Base-by-base conservation (phyloP, 176 grass and related monocot genomes). In the Puya raimondii region DNA sequence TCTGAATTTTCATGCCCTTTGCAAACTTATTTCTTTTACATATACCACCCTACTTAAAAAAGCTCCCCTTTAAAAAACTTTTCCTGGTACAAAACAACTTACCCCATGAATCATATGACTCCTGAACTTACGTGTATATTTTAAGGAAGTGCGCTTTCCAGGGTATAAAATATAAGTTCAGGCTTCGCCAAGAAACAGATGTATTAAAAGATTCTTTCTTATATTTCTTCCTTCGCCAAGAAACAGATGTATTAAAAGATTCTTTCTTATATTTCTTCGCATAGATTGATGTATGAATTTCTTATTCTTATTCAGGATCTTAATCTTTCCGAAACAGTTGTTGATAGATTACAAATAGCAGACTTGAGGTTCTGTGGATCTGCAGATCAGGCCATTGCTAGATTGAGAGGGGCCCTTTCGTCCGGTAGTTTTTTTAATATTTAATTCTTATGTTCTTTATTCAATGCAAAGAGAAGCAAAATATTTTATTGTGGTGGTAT, bases 291-390 rank as follows among this genome's bases (percentile, higher is more conserved):
- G 58, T 20, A 18, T 76, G 65, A 1, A n/a, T 22, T 80, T 83
- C 83, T 68, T 51, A 67, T 85, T 33, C 9, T 76, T 54, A 11
- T 56, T 21, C 65, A 92, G 93, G 93, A 90, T 76, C 86, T 96
- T 79, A 64, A 79, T 67, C 86, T 96, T 76, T 89, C 86, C 80
- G 93, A 89, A 82, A 81, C 85, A 85, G 81, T 96, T 81, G 88
- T 96, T 68, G 86, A 96, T 49, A 92, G 83, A 85, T 78, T 96
- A 51, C 93, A 81, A 79, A 89, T 76, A 87, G 89, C 93, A 79
- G 93, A 96, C 83, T 78, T 87, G 67, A 69, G 93, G 12, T 92
- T 96, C 87, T 96, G 86, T 81, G 88, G 93, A 65, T 79, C 86
- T 74, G 78, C 88, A 68, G 88, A 92, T 81, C 70, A 83, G 64